Base-by-base conservation (phyloP, 192 early-diverging fungal species). In the Rhizoclosmatium sp. region DNA sequence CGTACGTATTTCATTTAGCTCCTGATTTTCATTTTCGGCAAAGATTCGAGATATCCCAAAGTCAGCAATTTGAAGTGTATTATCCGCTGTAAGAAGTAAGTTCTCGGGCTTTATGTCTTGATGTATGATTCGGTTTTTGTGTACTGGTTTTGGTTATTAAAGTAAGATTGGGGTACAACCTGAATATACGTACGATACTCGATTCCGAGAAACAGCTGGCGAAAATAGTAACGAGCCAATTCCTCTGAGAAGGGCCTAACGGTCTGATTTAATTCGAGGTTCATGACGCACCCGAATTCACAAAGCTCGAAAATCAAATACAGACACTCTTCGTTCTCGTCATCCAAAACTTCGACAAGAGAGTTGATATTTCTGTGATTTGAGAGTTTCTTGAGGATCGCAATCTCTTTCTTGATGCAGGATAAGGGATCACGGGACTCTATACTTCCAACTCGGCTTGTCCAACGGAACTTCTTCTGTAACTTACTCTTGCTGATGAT, bases 251-350 rank as follows among this genome's bases (percentile, higher is more conserved):
- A 85, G 51, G 88, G 85, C 21, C 69, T 23, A 7, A 86, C 88
- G 4, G 44, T 69, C 41, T 87, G 75, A 46, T 79, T 69, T 4
- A 84, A 14, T 14, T 80, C 62, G 42, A 89, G 59, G 23, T 80
- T 75, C 90, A 91, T 91, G 42, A 91, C 74, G 14, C 84, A 84
- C 5, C 90, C 89, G 40, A 71, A 83, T 60, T 90, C 88, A 66
- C 90, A 91, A 45, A 91, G 82, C 72, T 91, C 89, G 79, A 91
- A 91, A 60, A 91, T 82, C 84, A 91, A 82, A 69, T 91, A 91
- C 23, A 91, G 73, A 65, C 88, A 89, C 59, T 91, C 90, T 47
- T 91, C 89, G n/a, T 78, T 80, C 31, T 80, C 82, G 62, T 91
- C 90, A 65, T 91, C 86, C 47, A 91, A 40, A 48, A 91, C 90